A percentile compares a stretch with the other conserved stretches of the same genome.
Evolutionary conservation across 2,329 filamentous ascomycete genomes (phyloP).

Genomic region (Talaromyces funiculosus): DNA sequence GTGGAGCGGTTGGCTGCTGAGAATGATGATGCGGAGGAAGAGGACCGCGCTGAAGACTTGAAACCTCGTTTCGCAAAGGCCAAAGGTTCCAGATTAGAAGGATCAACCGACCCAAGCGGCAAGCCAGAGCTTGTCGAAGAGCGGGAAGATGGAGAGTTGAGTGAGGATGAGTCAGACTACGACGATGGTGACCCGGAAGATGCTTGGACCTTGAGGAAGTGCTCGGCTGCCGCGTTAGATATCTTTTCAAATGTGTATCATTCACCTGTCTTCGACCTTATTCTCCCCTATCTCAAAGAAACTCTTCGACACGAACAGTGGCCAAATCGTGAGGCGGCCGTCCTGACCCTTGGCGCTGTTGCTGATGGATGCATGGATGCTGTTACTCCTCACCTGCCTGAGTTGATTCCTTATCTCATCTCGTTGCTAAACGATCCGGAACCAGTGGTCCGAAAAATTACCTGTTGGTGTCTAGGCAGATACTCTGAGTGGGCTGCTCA

Average conservation of each 20-base stretch:
- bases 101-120: constrained; percentile 42
- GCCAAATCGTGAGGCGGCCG: constrained; percentile 88
- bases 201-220: constrained; percentile 92
- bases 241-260: constrained; percentile 90
- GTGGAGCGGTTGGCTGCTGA: constrained; percentile 78
- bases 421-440: constrained; percentile 77
- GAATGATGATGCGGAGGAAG: constrained; percentile 82
- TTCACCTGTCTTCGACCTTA: constrained; percentile 79
- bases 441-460: constrained; percentile 91
- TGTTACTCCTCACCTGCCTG: constrained; percentile 82
- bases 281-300: constrained; percentile 84
- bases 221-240: constrained; percentile 90
- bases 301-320: constrained; percentile 86
- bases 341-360: constrained; percentile 88
- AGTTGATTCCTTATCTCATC: constrained; percentile 85
- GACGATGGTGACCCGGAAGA: constrained; percentile 75
- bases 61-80: constrained; percentile 83
- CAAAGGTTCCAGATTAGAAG: constrained; percentile 54
- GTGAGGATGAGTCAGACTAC: constrained; percentile 79
- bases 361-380: constrained; percentile 90
- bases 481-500: constrained; percentile 90
- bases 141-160: constrained; percentile 65
- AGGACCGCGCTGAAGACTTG: constrained; percentile 85
- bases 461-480: constrained; percentile 91
- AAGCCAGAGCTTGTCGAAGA: constrained; percentile 46